Evolutionary conservation across 2,329 filamentous ascomycete species (phyloP), one percentile per base, ranked within the genome.

Genomic region (Fusarium sp.): DNA sequence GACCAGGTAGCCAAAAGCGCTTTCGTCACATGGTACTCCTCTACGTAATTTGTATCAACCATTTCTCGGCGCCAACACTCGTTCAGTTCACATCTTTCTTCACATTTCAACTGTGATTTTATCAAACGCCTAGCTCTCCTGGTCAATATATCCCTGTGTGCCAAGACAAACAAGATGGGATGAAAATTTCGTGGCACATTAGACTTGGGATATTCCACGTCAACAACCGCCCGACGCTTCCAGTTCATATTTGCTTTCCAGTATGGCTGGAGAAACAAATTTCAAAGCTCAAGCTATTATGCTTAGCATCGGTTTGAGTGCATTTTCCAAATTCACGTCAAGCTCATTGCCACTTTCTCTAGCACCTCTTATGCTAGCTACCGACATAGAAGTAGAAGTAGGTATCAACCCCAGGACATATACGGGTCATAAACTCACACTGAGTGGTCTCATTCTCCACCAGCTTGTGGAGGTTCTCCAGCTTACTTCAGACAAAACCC

Each of bases 391-490:
- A 42, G 44, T 47, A 25, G 30, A 40, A 42, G 44, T n/a, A 50
- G 42, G 47, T 22, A 49, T 45, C 49, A 50, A 45, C 34, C n/a
- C 40, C 29, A 49, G 40, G 34, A n/a, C 55, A 49, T 42, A 45
- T 42, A 65, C 30, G 45, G 49, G 54, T 49, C 51, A 32, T 24
- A 46, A 50, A 54, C 25, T 50, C 46, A 42, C 59, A 63, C 54
- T 22, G 29, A 50, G 29, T 68, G 51, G 59, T 27, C 51, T 68
- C 27, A 57, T 71, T 55, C 68, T 71, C 68, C 68, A 69, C 68
- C 47, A 27, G 18, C 38, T 22, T 56, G 68, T 65, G 68, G 68
- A 69, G 55, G 68, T 54, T 57, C 27, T 61, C 46, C 51, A 40
- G 52, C 42, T 43, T 56, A 47, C 42, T 42, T 59, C 59, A 44